Base-by-base conservation (phyloP, 441 rosid species). In the Cnidoscolus chayamansa region DNA sequence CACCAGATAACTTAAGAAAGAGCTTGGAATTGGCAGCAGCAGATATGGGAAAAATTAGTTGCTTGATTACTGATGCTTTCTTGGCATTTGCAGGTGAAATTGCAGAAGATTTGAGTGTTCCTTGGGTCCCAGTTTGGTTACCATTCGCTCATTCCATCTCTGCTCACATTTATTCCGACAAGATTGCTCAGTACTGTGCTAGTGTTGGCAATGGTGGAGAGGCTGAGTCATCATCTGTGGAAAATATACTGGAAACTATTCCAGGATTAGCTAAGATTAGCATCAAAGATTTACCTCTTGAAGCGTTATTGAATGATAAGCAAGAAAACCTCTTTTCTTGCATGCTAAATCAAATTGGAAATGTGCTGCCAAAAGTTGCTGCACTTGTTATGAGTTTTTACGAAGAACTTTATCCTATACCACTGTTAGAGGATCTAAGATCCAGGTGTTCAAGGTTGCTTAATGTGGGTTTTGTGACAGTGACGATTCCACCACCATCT, bases 101-200 rank as follows among this genome's bases (percentile, higher is more conserved):
- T 57, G 89, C 89, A 0, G 20, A 65, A 40, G 81, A 76, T 45
- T 61, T 78, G 73, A 61, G 49, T 7, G 72, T 81, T 57, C 68
- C 84, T 19, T 89, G 93, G 95, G 32, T 86, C 48, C 69, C 89
- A 2, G 79, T 80, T 20, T 85, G 85, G 81, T 62, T 81, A n/a
- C 78, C 84, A 8, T 80, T 79, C 58, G 81, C 90, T 0, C 74
- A 59, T 49, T 61, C 82, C 2, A 83, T 86, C 19, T 73, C 86
- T 17, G 79, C 79, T 17, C 92, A 89, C 72, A 4, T 84, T 12
- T 77, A 82, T 56, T 78, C 86, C 16, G 83, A 84, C 50, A 72
- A 61, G 31, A 82, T 79, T 65, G 74, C 54, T 12, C 63, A 35
- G 5, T 2, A 55, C 16, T 61, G 6, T 11, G 15, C 35, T 32